These are phyloP conservation scores for Amanita pseudoporphyria DNA, from an alignment of 768 basidiomycete species.

Conservation along the genomic window DNA sequence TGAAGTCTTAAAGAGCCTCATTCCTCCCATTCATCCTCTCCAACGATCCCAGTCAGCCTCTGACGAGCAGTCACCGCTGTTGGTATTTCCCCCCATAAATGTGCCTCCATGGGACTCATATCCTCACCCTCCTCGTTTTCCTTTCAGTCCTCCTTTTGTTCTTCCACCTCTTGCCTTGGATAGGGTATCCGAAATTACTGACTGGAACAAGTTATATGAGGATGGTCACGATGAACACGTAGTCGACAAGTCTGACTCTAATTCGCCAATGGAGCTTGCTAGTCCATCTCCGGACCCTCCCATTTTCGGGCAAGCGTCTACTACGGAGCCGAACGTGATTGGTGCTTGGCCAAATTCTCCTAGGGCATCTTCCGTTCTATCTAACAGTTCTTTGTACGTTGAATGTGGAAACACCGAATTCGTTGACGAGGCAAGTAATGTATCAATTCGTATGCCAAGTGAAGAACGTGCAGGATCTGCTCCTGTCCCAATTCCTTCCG, in stretches of 20 bases:
- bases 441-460: background rate
- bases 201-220: background rate
- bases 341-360: slow-evolving; percentile 35
- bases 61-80: slow-evolving; percentile 3
- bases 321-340: slow-evolving; percentile 27
- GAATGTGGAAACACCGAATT: background rate
- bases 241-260: background rate
- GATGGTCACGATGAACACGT: background rate
- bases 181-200: background rate
- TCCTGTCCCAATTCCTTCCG: background rate
- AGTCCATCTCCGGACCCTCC: slow-evolving; percentile 8
- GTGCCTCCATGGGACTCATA: slow-evolving; percentile 3
- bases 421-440: background rate
- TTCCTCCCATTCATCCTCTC: slow-evolving; percentile 9
- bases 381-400: slow-evolving; percentile 6
- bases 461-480: background rate
- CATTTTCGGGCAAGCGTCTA: slow-evolving; percentile 2
- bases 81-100: slow-evolving; percentile 7
- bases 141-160: slow-evolving; percentile 4
- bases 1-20: slow-evolving; percentile 5
- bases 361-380: slow-evolving; percentile 19
- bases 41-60: slow-evolving; percentile 3
- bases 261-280: slow-evolving; percentile 9
- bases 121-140: slow-evolving; percentile 2
- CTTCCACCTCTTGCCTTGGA: slow-evolving; percentile 5